These are phyloP conservation scores for Curvularia lunata DNA, from an alignment of 2,329 filamentous ascomycete species.

Conservation along the genomic window DNA sequence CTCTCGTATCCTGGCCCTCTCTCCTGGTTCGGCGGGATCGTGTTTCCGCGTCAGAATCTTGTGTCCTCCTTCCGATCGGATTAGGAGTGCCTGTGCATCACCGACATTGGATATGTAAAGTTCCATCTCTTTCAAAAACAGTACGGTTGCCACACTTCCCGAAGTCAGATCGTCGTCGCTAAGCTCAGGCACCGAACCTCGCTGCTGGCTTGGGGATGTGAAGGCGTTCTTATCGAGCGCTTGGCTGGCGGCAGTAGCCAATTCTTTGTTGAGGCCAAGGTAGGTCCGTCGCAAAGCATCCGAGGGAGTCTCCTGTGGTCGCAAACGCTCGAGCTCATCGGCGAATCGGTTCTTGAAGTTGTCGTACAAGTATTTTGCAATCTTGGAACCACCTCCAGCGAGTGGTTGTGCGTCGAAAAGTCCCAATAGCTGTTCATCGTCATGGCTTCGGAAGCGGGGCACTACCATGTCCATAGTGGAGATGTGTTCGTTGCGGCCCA, in stretches of 20 bases:
- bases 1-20: conserved; percentile 88
- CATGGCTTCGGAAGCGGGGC: conserved; percentile 85
- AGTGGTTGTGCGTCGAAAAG: conserved; percentile 95
- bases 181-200: conserved; percentile 77
- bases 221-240: conserved; percentile 70
- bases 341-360: conserved; percentile 88
- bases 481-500: conserved; percentile 91
- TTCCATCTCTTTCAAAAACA: conserved; percentile 88
- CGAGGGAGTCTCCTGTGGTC: conserved; percentile 73
- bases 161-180: conserved; percentile 88
- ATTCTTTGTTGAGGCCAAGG: conserved; percentile 88
- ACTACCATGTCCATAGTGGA: conserved; percentile 96
- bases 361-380: conserved; percentile 95
- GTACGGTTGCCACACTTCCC: conserved; percentile 88
- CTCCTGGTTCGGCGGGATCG: conserved; percentile 83
- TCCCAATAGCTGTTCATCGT: conserved; percentile 89
- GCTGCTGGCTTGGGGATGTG: conserved; percentile 57
- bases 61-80: conserved; percentile 84
- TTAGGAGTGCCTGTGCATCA: conserved; percentile 93
- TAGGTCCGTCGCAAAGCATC: conserved; percentile 90
- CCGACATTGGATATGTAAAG: conserved; percentile 95
- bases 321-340: conserved; percentile 77
- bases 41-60: conserved; percentile 88
- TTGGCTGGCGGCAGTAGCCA: conserved; percentile 83
- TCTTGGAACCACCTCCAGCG: conserved; percentile 87